Evolutionary conservation across 176 grass and related monocot genomes (phyloP).

Genomic region (Chrysopogon serrulatus): DNA sequence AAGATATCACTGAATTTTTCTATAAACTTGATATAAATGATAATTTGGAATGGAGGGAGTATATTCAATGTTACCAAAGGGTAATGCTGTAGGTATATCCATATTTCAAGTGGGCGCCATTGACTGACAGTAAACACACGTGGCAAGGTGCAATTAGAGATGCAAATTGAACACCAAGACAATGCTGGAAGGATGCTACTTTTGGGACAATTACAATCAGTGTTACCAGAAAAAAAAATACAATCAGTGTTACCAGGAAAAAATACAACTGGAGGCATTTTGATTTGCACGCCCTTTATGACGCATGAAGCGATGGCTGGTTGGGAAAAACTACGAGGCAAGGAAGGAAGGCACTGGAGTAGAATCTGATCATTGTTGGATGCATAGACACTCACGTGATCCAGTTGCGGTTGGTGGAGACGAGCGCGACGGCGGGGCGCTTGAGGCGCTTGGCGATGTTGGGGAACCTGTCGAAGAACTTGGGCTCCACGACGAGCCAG

Average conservation of each 20-base stretch:
- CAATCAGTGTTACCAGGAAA: no score
- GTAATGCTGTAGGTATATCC: neutral
- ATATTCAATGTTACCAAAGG: no score
- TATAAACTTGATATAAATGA: no score
- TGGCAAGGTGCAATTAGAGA: neutral
- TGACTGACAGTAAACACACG: neutral
- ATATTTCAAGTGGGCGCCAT: neutral
- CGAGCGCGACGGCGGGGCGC: constrained; percentile 68
- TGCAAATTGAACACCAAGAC: neutral
- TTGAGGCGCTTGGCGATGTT: constrained; percentile 68
- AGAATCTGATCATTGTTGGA: neutral
- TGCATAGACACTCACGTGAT: constrained; percentile 54
- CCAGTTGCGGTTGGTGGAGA: constrained; percentile 80
- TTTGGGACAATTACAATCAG: no score
- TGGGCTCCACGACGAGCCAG: constrained; percentile 90
- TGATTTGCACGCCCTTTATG: neutral
- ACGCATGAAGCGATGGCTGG: neutral
- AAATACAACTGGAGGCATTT: no score
- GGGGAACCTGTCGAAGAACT: constrained; percentile 82
- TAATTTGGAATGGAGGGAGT: no score
- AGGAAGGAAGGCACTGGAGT: neutral
- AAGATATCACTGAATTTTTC: no score
- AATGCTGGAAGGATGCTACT: neutral
- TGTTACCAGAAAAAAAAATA: no score
- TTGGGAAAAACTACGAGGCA: neutral